Base-by-base conservation (phyloP, 139 green algal genomes). In the Chlorella ohadii region DNA sequence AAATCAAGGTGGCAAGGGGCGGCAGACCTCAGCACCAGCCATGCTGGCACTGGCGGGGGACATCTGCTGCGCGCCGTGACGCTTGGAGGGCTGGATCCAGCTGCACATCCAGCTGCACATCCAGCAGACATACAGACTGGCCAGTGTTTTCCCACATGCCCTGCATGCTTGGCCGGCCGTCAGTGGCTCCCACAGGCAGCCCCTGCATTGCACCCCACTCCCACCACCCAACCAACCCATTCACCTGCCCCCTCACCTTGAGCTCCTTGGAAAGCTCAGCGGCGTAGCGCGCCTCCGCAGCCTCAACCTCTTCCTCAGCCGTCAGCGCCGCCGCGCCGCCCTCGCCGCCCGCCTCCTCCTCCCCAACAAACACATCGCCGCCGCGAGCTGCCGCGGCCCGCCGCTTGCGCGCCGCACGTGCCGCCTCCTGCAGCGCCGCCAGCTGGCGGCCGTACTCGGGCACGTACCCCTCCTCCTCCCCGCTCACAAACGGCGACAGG, bases 401-500 rank as follows among this genome's bases (percentile, higher is more conserved):
- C 15, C 90, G 83, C 33, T 81, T 65, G 19, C 93, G 90, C 11
- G 91, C 92, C 25, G 88, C 81, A 33, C 87, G 85, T 4, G 95
- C 94, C 22, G 92, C 92, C 31, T 95, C 94, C 93, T 98, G 94
- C 79, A 99, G 91, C 79, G 86, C 86, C 74, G 90, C 88, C 38
- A 99, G 85, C 36, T 88, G 86, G 20, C 90, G 78, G 15, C 93
- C 93, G 75, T 98, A 99, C 72, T 99, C 97, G 0, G 97, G 97
- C 61, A 95, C 92, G 84, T 99, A 99, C 28, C 94, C 97, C 51
- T 98, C 97, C 38, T 94, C 95, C 63, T 98, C 95, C 36, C 94
- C 86, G 22, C 91, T 86, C n/a, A 97, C 95, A 93, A 99, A 99
- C 17, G 97, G 97, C 15, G 96, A 99, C 61, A 99, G 92, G 91